These are phyloP conservation scores for Forsythia suspensa DNA, from an alignment of 257 asterid genomes.

Conservation along the genomic window DNA sequence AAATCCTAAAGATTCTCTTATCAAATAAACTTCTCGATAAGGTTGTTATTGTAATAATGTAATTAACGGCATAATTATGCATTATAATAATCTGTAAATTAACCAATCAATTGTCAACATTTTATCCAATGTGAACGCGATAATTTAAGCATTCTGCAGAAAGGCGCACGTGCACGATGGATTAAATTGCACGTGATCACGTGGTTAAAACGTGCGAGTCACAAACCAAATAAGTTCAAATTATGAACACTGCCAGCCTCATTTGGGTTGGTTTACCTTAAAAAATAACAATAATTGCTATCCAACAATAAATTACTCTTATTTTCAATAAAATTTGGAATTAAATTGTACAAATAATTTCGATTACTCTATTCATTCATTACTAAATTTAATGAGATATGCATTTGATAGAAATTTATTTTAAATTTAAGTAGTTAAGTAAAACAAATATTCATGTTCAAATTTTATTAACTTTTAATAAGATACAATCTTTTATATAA, in stretches of 20 bases:
- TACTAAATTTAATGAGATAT: no score
- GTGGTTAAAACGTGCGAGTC: slow-evolving; percentile 48
- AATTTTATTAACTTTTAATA: no score
- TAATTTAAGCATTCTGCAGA: slow-evolving; percentile 16
- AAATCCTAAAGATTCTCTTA: slow-evolving; percentile 37
- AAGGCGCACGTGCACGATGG: slow-evolving; percentile 20
- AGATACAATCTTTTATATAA: no score
- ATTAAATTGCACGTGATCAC: slow-evolving; percentile 48
- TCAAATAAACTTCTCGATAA: slow-evolving; percentile 18
- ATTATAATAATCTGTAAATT: neutral
- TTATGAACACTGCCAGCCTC: slow-evolving; percentile 34
- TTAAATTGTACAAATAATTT: no score
- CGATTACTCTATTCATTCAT: no score
- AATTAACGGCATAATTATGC: slow-evolving; percentile 31
- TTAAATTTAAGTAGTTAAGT: no score
- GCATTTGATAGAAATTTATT: no score
- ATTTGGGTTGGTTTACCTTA: slow-evolving; percentile 14
- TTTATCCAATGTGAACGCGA: slow-evolving; percentile 28
- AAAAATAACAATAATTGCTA: neutral
- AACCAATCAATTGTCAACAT: slow-evolving; percentile 29
- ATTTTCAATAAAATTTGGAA: no score
- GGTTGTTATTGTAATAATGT: neutral
- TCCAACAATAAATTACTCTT: neutral
- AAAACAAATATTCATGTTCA: no score
- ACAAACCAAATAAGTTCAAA: slow-evolving; percentile 23